A percentile compares a stretch with the other conserved stretches of the same genome.
Conservation (phyloP, 768 basidiomycete genomes). For the Guyanaporus albipodus region DNA sequence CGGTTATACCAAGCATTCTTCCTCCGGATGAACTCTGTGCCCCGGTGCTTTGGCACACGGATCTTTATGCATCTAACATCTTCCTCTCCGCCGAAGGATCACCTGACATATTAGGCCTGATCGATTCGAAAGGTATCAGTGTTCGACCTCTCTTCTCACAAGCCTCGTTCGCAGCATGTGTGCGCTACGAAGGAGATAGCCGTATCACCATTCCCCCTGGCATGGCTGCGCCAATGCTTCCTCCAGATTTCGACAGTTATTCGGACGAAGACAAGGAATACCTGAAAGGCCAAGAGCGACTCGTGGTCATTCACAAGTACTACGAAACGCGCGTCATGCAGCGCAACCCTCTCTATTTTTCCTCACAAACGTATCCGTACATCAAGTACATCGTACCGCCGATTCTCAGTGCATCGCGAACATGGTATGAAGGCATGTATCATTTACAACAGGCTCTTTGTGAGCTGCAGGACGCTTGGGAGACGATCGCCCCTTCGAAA, state of each 20-base stretch:
- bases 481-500: neutral
- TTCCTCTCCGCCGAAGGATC: conserved; percentile 4
- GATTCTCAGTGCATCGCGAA: neutral
- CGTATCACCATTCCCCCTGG: conserved; percentile 2
- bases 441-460: neutral
- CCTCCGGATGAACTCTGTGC: conserved; percentile 3
- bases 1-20: neutral
- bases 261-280: neutral
- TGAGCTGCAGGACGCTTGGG: neutral
- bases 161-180: conserved; percentile 3
- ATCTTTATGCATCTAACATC: conserved; percentile 13
- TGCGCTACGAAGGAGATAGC: conserved; percentile 5
- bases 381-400: neutral
- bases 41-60: conserved; percentile 15
- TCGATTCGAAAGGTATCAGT: conserved; percentile 15
- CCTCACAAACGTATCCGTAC: neutral
- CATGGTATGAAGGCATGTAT: conserved; percentile 4
- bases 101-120: conserved; percentile 10
- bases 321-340: neutral
- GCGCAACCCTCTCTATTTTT: neutral
- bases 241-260: neutral
- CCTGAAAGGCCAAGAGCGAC: neutral
- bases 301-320: conserved; percentile 6
- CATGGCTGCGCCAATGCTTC: neutral
- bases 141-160: conserved; percentile 15